Percentiles rank a stretch among this genome's conserved stretches.
Conservation (phyloP, 2,329 filamentous ascomycete genomes). For the Stagonosporopsis vannaccii region DNA sequence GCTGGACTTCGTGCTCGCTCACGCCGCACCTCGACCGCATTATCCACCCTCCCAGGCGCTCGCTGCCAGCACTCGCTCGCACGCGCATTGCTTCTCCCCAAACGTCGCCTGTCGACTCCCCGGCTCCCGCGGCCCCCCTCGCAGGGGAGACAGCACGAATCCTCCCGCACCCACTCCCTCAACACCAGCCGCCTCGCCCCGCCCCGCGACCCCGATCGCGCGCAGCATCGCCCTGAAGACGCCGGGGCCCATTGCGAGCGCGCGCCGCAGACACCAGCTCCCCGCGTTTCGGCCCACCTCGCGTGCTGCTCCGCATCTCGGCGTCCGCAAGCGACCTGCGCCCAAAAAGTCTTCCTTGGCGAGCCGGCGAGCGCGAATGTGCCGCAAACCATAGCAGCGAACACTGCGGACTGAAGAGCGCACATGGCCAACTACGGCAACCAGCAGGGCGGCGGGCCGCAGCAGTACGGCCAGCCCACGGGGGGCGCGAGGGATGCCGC, state of each 20-base stretch:
- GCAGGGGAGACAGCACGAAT: constrained; percentile 20
- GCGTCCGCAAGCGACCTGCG: constrained; percentile 16
- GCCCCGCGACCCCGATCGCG: constrained; percentile 3
- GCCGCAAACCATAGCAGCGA: constrained; percentile 19
- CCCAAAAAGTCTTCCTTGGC: constrained; percentile 26
- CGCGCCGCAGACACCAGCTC: constrained; percentile 16
- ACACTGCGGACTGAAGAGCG: constrained; percentile 27
- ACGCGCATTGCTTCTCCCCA: background rate
- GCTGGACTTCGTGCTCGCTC: background rate
- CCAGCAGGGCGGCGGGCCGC: constrained; percentile 64
- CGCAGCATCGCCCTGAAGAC: background rate
- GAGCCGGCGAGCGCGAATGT: constrained; percentile 36
- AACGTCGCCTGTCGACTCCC: background rate
- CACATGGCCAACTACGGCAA: constrained; percentile 70
- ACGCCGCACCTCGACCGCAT: background rate
- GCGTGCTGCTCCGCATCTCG: constrained; percentile 21
- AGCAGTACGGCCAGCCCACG: constrained; percentile 61
- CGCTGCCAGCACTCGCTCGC: constrained; percentile 6
- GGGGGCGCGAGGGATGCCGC: constrained; percentile 83
- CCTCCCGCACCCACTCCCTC: constrained; percentile 18
- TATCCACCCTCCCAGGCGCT: background rate
- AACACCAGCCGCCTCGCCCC: constrained; percentile 17
- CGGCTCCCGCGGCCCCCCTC: constrained; percentile 17
- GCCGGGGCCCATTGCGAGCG: background rate
- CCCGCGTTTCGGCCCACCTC: constrained; percentile 12